phyloP scores from a whole-genome alignment of 371 early-diverging fungal genomes.

The Mucor mucedo region DNA sequence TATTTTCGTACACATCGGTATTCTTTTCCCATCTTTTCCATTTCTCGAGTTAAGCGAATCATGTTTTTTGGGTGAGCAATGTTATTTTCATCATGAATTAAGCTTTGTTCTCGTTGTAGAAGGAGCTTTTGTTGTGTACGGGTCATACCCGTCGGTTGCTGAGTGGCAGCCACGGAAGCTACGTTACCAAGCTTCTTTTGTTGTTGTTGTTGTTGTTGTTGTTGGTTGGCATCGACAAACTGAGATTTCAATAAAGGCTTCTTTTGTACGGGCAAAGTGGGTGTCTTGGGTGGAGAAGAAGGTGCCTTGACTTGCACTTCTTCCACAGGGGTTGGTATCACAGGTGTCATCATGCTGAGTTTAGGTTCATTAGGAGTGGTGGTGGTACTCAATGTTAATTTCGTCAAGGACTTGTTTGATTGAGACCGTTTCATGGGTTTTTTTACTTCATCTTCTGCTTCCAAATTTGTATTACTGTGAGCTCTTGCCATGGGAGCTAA shows the following conservation, averaged over 20 bases:
- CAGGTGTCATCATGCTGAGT: background rate
- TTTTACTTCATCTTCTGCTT: constrained; percentile 20
- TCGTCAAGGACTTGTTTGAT: constrained; percentile 32
- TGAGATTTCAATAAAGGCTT: constrained; percentile 28
- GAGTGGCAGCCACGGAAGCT: constrained; percentile 14
- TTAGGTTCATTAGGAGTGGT: background rate
- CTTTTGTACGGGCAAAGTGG: constrained; percentile 16
- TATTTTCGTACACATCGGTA: constrained; percentile 38
- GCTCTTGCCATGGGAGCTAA: constrained; percentile 37
- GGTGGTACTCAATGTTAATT: background rate
- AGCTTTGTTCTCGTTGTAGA: constrained; percentile 49
- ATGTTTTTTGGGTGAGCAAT: constrained; percentile 53
- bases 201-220: background rate
- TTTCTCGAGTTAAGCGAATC: constrained; percentile 51
- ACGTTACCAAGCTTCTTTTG: constrained; percentile 1
- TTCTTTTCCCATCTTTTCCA: constrained; percentile 52
- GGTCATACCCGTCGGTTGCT: constrained; percentile 31
- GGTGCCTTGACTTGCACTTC: constrained; percentile 5
- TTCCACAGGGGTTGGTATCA: background rate
- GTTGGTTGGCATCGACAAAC: constrained; percentile 21
- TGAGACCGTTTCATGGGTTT: constrained; percentile 36
- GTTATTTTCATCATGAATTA: constrained; percentile 49
- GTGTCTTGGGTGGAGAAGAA: constrained; percentile 12
- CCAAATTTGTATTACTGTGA: constrained; percentile 5
- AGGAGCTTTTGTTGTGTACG: constrained; percentile 56